Evolutionary conservation across 1,139 yeast genomes (phyloP), one percentile per base, ranked within the genome.

Genomic region (Zygoascus meyerae): DNA sequence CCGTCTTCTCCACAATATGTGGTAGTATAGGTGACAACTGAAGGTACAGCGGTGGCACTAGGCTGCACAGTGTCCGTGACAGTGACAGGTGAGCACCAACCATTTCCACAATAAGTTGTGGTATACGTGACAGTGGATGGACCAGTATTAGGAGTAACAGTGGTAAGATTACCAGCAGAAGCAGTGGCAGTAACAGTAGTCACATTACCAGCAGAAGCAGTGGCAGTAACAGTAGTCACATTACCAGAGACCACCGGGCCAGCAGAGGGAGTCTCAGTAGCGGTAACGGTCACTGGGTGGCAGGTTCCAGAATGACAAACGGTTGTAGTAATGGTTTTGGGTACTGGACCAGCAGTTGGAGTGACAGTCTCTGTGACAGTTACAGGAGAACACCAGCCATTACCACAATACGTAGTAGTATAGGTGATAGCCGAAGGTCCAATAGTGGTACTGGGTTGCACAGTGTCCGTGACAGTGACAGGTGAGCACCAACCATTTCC

Each of bases 401-500:
- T 15, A 8, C 18, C 33, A 29, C 43, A 40, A 14, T 15, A 10
- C n/a, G 43, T 30, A 5, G 43, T 8, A 3, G 33, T 18, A 15
- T 17, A n/a, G 43, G 34, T 15, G 10, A 40, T 26, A 14, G 31
- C 37, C 10, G 29, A 14, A 40, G 44, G 44, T 7, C 17, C 18
- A 32, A 17, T 11, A 5, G 40, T 21, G 14, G 38, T 29, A 18
- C 10, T 14, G 32, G 44, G 44, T 4, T 28, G 17, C 38, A 32
- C 14, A 40, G 29, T 40, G 34, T 28, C 17, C 7, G 21, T 40
- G 37, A 12, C 18, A 11, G 30, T 33, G 11, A 17, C 26, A 7
- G 38, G 38, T 16, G 38, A 34, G 14, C 38, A 34, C 38, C 38
- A 34, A 10, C 38, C 38, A 34, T 34, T 34, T 8, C 38, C 38